Percentiles rank a stretch among this genome's conserved stretches.
These are phyloP conservation scores for Aquilaria agallochum DNA, from an alignment of 441 rosid species.

Conservation along the genomic window DNA sequence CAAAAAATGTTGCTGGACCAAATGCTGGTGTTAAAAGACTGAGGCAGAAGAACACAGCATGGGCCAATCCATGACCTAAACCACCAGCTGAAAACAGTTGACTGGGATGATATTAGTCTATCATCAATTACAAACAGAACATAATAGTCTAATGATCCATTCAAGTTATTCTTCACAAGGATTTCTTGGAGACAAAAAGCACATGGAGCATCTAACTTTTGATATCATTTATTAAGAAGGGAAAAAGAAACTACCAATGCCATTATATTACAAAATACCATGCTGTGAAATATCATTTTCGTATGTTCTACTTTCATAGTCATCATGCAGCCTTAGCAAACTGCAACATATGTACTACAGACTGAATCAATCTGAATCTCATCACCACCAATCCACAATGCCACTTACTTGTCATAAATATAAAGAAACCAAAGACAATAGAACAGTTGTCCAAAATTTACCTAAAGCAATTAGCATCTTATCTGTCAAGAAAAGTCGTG, in stretches of 20 bases:
- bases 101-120: conserved; percentile 21
- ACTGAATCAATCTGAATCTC: too few relatives aligned
- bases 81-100: conserved; percentile 88
- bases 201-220: too few relatives aligned
- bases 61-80: conserved; percentile 97
- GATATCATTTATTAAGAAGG: too few relatives aligned
- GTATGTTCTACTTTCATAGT: too few relatives aligned
- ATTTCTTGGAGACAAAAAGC: too few relatives aligned
- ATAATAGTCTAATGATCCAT: conserved; percentile 7
- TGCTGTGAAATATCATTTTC: too few relatives aligned
- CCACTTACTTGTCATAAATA: neutral
- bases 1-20: conserved; percentile 92
- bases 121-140: neutral
- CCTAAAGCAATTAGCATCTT: conserved; percentile 93
- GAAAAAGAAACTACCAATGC: too few relatives aligned
- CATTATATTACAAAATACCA: too few relatives aligned
- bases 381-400: too few relatives aligned
- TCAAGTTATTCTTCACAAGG: too few relatives aligned
- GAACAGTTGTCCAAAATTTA: conserved; percentile 27
- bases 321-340: too few relatives aligned
- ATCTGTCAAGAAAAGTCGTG: conserved; percentile 83
- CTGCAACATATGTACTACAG: too few relatives aligned
- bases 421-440: neutral
- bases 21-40: conserved; percentile 96
- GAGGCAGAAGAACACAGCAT: conserved; percentile 93